Conservation (phyloP, 331 rosid genomes). For the Pyracantha coccinea region DNA sequence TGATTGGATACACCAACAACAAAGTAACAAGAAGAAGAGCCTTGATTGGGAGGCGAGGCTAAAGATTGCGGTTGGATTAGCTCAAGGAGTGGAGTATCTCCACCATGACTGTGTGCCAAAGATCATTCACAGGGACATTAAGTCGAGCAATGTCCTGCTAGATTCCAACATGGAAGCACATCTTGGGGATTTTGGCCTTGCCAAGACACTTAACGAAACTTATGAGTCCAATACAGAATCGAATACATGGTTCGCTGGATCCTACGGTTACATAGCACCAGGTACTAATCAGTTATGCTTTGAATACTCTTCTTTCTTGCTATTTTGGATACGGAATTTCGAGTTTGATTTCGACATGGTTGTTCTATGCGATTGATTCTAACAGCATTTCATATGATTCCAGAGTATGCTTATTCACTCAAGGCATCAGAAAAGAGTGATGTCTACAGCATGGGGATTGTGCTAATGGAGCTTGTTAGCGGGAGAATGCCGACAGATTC, state of each 20-base stretch:
- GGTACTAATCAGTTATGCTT: conserved; percentile 27
- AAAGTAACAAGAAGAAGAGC: conserved; percentile 40
- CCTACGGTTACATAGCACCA: conserved; percentile 88
- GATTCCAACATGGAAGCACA: conserved; percentile 83
- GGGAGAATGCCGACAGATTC: conserved; percentile 75
- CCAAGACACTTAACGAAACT: conserved; percentile 49
- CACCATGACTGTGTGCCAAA: conserved; percentile 83
- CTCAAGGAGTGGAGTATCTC: conserved; percentile 80
- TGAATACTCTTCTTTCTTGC: neutral
- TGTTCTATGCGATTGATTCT: neutral
- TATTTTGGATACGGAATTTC: neutral
- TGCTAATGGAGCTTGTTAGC: conserved; percentile 77
- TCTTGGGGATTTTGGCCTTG: conserved; percentile 91
- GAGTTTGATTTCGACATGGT: neutral
- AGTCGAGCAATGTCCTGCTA: conserved; percentile 65
- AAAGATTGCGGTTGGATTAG: conserved; percentile 65
- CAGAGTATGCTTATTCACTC: conserved; percentile 83
- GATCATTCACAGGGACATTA: conserved; percentile 79
- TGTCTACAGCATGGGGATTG: conserved; percentile 86
- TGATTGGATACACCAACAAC: conserved; percentile 77
- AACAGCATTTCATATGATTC: conserved; percentile 8
- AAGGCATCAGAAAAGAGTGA: conserved; percentile 80
- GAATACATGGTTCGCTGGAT: conserved; percentile 69
- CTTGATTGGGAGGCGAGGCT: conserved; percentile 77
- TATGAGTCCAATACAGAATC: conserved; percentile 60